Evolutionary conservation across 2,329 filamentous ascomycete genomes (phyloP), one percentile per base, ranked within the genome.

Genomic region (Pseudopyricularia javanii): DNA sequence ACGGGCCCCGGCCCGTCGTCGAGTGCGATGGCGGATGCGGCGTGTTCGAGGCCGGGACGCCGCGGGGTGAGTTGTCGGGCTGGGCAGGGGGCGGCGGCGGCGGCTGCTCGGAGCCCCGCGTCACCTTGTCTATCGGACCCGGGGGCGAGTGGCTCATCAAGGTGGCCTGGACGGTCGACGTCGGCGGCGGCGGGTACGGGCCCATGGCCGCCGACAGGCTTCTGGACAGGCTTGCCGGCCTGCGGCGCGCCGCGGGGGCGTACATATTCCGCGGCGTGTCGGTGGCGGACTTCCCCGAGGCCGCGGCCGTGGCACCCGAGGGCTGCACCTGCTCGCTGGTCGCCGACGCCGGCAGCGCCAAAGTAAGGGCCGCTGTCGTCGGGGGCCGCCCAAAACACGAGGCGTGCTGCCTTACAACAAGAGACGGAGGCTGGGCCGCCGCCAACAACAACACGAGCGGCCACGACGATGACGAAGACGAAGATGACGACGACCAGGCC

Each of bases 331-430:
- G 40, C 20, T 14, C 20, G 4, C 40, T 45, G 40, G 40, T 45
- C 22, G 17, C 9, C 22, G 40, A 45, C 12, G 40, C 24, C 20
- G 17, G 7, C 20, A 12, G 11, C 9, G 15, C 22, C 66, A n/a
- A 53, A 54, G 34, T 61, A 64, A 47, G 67, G 60, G 56, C 65
- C 68, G 30, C 71, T 61, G 58, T 72, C 57, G 52, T 56, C 54
- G 22, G 56, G 40, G 59, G n/a, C n/a, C n/a, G n/a, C n/a, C n/a
- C 40, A 7, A 20, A 20, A 20, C 40, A 24, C 7, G 40, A 20
- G 17, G 40, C 20, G 9, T 22, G 20, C 11, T 45, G 40, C 15
- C 40, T 45, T 20, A 45, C 40, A n/a, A n/a, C n/a, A n/a, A n/a
- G n/a, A n/a, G 4, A 45, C 9, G 40, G 40, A 45, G 1, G 40